These are phyloP conservation scores for Osmanthus fragrans DNA, from an alignment of 257 asterid species.

Conservation along the genomic window DNA sequence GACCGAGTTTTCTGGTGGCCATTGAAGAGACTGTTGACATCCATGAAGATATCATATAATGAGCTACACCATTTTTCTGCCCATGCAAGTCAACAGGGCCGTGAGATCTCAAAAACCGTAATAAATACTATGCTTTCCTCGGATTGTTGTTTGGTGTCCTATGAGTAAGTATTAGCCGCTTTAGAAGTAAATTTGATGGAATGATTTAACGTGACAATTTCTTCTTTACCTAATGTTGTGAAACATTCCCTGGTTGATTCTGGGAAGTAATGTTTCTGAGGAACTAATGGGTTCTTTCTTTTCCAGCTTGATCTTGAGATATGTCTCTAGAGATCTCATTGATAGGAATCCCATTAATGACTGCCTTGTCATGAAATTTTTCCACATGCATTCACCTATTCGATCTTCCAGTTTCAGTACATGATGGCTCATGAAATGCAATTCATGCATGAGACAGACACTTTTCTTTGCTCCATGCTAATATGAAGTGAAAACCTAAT, in stretches of 20 bases:
- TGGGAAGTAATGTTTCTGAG: not conserved
- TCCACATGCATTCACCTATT: not conserved
- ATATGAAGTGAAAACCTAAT: constrained; percentile 18
- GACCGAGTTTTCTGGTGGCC: constrained; percentile 59
- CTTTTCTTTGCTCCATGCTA: not conserved
- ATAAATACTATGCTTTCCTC: constrained; percentile 30
- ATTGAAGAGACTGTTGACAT: constrained; percentile 48
- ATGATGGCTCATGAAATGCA: not conserved
- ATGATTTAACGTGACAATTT: not conserved
- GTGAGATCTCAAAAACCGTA: constrained; percentile 28
- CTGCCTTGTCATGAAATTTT: not conserved
- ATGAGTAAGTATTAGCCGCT: constrained; percentile 48
- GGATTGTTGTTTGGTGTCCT: constrained; percentile 57
- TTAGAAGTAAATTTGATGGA: constrained; percentile 12
- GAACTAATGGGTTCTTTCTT: constrained; percentile 2
- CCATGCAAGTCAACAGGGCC: constrained; percentile 28
- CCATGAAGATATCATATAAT: constrained; percentile 45
- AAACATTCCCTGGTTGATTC: constrained; percentile 4
- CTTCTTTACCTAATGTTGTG: constrained; percentile 4
- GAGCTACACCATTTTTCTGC: constrained; percentile 31
- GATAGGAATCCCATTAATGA: constrained; percentile 17
- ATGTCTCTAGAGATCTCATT: not conserved
- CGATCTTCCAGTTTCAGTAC: constrained; percentile 3
- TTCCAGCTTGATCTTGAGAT: not conserved
- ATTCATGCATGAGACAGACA: constrained; percentile 9